Conservation (phyloP, 192 early-diverging fungal genomes). For the Tieghemiomyces parasiticus region DNA sequence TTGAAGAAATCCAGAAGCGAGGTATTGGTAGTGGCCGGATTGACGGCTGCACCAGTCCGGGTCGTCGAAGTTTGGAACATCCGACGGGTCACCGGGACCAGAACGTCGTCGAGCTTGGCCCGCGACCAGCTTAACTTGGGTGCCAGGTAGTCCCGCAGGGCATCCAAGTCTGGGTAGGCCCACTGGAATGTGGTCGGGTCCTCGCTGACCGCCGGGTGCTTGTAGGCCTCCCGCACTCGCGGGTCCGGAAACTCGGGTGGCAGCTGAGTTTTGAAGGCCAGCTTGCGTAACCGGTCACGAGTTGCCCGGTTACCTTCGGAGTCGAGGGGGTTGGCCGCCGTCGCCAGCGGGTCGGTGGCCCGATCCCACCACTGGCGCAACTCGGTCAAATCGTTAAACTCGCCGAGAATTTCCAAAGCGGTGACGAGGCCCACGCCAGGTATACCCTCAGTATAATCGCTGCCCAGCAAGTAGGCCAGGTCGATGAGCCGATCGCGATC, state of each 20-base stretch:
- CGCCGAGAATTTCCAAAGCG: constrained; percentile 78
- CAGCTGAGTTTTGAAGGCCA: constrained; percentile 45
- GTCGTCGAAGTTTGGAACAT: no score
- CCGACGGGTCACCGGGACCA: constrained; percentile 19
- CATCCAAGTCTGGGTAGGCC: constrained; percentile 28
- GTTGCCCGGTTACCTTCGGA: constrained; percentile 17
- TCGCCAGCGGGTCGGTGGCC: constrained; percentile 24
- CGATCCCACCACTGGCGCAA: constrained; percentile 25
- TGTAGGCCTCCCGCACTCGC: constrained; percentile 63
- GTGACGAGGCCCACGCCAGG: constrained; percentile 71
- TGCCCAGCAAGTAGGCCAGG: constrained; percentile 84
- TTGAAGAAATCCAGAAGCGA: not conserved
- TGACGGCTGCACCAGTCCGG: no score
- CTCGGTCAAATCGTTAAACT: constrained; percentile 34
- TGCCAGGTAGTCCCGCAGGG: constrained; percentile 27
- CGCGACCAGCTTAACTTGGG: constrained; percentile 26
- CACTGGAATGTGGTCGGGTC: constrained; percentile 18
- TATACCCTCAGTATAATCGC: constrained; percentile 91
- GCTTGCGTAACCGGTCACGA: constrained; percentile 32
- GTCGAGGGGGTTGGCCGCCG: constrained; percentile 21
- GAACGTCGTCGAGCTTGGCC: constrained; percentile 24
- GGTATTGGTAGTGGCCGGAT: no score
- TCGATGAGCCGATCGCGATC: constrained; percentile 56
- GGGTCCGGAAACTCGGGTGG: constrained; percentile 67
- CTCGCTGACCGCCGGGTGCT: constrained; percentile 48